Conservation (phyloP, 495 filamentous ascomycete species). For the Hypoxylon crocopeplum region DNA sequence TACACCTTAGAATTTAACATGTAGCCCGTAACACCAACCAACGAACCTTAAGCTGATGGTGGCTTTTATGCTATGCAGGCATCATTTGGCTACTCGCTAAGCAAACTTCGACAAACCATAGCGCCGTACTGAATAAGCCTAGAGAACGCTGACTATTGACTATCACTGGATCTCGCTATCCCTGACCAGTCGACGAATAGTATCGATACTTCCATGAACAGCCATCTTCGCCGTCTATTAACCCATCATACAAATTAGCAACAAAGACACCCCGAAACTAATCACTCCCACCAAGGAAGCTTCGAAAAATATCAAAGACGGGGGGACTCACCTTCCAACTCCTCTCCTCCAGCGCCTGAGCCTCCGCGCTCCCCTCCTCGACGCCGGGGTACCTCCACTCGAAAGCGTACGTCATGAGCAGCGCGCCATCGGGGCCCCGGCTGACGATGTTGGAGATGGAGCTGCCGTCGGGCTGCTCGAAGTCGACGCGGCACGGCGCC, state of each 20-base stretch:
- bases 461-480: conserved; percentile 46
- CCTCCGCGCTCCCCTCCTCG: conserved; percentile 39
- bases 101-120: too few relatives aligned
- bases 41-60: too few relatives aligned
- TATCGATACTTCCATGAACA: conserved; percentile 48
- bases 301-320: too few relatives aligned
- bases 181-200: conserved; percentile 42
- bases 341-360: conserved; percentile 35
- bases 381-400: conserved; percentile 46
- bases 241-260: too few relatives aligned
- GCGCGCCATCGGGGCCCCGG: conserved; percentile 37
- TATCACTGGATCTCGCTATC: conserved; percentile 40
- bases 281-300: too few relatives aligned
- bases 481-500: conserved; percentile 47
- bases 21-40: too few relatives aligned
- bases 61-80: too few relatives aligned
- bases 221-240: conserved; percentile 48
- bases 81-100: too few relatives aligned
- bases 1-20: too few relatives aligned
- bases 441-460: conserved; percentile 46
- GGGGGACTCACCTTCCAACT: conserved; percentile 46
- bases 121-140: too few relatives aligned
- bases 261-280: too few relatives aligned
- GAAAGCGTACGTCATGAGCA: conserved; percentile 51
- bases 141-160: too few relatives aligned